Percentiles rank a stretch among this genome's conserved stretches.
Evolutionary conservation across 179 eudicot species (phyloP).

Genomic region (Drosera spatulata): DNA sequence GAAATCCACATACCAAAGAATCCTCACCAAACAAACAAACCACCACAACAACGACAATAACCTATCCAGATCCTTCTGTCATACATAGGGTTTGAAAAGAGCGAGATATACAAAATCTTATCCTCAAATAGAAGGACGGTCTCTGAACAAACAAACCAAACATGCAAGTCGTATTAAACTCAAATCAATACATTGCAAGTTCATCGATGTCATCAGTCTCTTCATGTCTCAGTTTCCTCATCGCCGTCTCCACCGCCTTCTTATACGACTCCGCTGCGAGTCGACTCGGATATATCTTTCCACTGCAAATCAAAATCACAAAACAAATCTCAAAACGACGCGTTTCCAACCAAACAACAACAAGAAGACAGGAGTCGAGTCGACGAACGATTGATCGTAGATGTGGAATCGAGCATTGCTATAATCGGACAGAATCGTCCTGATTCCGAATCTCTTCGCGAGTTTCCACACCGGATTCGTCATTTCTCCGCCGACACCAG

Average conservation of each 20-base stretch:
- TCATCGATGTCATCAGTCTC: conserved; percentile 12
- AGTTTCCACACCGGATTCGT: conserved; percentile 76
- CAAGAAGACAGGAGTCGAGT: too few species aligned
- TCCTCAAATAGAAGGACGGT: too few species aligned
- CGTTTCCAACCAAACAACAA: too few species aligned
- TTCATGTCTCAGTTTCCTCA: too few species aligned
- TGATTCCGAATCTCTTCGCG: conserved; percentile 40
- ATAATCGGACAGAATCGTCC: conserved; percentile 78
- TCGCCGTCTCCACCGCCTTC: conserved; percentile 83
- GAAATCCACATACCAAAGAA: conserved; percentile 1
- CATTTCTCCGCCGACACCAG: conserved; percentile 75
- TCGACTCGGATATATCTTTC: conserved; percentile 78
- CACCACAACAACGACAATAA: too few species aligned
- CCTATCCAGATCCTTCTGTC: too few species aligned
- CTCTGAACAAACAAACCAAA: too few species aligned
- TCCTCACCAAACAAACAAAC: neutral
- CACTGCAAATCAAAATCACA: conserved; percentile 22
- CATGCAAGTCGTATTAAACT: too few species aligned
- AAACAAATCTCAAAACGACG: neutral
- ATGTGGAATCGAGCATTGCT: conserved; percentile 87
- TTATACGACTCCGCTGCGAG: conserved; percentile 66
- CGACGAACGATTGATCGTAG: conserved; percentile 55
- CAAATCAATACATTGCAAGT: conserved; percentile 16
- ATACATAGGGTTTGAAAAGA: too few species aligned
- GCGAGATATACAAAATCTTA: too few species aligned